Base-by-base conservation (phyloP, 2,329 filamentous ascomycete genomes). In the Tolypocladium pustulatum region DNA sequence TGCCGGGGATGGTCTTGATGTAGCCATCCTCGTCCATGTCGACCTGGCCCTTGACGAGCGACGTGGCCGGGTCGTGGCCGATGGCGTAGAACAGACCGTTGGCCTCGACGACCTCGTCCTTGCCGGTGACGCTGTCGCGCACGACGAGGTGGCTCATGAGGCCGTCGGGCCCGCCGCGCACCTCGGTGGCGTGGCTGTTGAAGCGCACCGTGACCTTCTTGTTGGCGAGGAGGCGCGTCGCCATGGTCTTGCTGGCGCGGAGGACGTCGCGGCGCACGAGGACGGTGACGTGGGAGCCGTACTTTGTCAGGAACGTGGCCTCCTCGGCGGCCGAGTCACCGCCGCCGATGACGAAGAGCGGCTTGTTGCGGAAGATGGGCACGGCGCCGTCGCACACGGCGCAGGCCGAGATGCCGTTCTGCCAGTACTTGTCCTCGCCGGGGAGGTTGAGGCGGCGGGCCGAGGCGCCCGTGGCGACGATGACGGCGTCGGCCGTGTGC, bases 241-340 rank as follows among this genome's bases (percentile, higher is more conserved):
- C 92, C 88, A 99, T 99, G 68, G 93, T 90, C 77, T 87, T 91
- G 76, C 86, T 90, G 52, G 94, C 94, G 61, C 94, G 85, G 64
- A 99, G 83, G 72, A 88, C 84, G 71, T 96, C 92, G 68, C 84
- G 87, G 64, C 94, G 86, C 60, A 99, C 95, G 40, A 99, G 83
- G 7, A 99, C 94, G 25, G 90, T 96, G 62, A 99, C 93, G 73
- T 94, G 91, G 76, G 87, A 91, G 63, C 89, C 94, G 78, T 97
- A 99, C 81, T 97, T 99, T 62, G 94, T 96, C 66, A 99, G 78
- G 79, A 97, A 99, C 67, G 96, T 88, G 59, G 92, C 91, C 82
- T 99, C 94, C 77, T 99, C 95, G 34, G 95, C 94, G 22, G 94
- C 94, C 20, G 90, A 96, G 77, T 99, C 94, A 68, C 94, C 94